These are phyloP conservation scores for Lignosus rhinocerotis DNA, from an alignment of 1,284 basidiomycete genomes.

Conservation along the genomic window DNA sequence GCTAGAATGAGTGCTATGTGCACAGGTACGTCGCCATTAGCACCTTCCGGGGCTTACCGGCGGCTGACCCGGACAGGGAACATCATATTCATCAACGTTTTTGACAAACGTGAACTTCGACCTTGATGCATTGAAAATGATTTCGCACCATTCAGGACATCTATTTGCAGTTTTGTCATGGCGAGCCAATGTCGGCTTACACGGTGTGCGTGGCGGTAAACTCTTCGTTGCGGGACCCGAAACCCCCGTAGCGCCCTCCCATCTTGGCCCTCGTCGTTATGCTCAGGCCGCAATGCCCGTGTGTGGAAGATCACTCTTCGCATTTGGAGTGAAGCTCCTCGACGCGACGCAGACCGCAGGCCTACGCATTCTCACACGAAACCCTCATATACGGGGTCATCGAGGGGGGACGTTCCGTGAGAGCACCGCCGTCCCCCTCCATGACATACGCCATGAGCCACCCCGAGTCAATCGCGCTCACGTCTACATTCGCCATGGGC, in stretches of 20 bases:
- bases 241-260: background rate
- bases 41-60: background rate
- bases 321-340: background rate
- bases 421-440: background rate
- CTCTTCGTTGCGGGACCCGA: background rate
- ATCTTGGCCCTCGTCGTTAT: background rate
- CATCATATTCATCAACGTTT: constrained; percentile 2
- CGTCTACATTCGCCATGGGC: background rate
- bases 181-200: background rate
- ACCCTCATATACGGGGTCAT: constrained; percentile 1
- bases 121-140: background rate
- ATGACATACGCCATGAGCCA: constrained; percentile 10
- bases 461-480: constrained; percentile 5
- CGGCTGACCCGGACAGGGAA: background rate
- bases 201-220: background rate
- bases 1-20: background rate
- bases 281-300: background rate
- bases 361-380: background rate
- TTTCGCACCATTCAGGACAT: background rate
- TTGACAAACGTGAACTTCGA: background rate
- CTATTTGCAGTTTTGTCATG: background rate
- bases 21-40: background rate
- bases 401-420: background rate
- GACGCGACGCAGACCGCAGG: background rate
- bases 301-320: background rate